Evolutionary conservation across 1,284 basidiomycete species (phyloP), one percentile per base, ranked within the genome.

Genomic region (Testicularia cyperi): DNA sequence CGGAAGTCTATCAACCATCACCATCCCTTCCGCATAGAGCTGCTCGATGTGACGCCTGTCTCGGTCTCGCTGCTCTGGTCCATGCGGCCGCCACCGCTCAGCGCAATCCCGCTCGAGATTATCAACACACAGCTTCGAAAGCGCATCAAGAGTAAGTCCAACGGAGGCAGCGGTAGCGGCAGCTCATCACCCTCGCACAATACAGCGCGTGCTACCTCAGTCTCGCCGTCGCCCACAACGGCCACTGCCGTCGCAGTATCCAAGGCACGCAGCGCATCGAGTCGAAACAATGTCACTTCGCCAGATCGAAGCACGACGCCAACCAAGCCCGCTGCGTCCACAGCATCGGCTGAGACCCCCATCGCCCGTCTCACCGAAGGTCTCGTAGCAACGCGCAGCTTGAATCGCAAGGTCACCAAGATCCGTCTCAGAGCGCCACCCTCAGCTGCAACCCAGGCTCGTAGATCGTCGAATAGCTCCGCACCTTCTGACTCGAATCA

Each of bases 21-120:
- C 10, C 67, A 71, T 28, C 65, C 65, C 2, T 68, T 63, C 44
- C 60, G 69, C 19, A 60, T 71, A 37, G 68, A 71, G 28, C 58
- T 71, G 14, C 60, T 65, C 43, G 68, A 69, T 24, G 43, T 71
- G 25, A 68, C 66, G 2, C 67, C 69, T 15, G 62, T 71, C 27
- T 70, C 68, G 10, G 56, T 70, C 8, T 65, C 69, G 1, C 20
- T 70, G n/a, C 51, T 67, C 27, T 68, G 66, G 64, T 70, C 69
- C 16, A 60, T 52, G 6, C 48, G 68, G 6, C 69, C 69, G 8
- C 58, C 65, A n/a, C 69, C 69, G 8, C 54, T 71, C 40, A 62
- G 53, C 31, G 57, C 63, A 3, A 57, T 70, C 15, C 63, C 64
- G 3, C 45, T 51, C 27, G 55, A 56, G 26, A 41, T 54, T 10